These are phyloP conservation scores for Cordyceps fumosorosea DNA, from an alignment of 2,329 filamentous ascomycete species.

Conservation along the genomic window DNA sequence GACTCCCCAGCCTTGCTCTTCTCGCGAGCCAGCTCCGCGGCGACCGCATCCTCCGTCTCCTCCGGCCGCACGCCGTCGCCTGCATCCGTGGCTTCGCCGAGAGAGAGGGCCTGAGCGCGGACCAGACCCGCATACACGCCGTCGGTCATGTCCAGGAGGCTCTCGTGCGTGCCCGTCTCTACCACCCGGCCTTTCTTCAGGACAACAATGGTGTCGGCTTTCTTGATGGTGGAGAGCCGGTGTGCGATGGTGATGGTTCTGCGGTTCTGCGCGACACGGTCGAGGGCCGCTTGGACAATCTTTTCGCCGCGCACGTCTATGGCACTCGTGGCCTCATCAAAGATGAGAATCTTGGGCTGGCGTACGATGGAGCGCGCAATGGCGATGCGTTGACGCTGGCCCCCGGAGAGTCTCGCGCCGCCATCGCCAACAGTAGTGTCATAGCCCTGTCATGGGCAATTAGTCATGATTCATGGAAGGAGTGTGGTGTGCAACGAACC, in stretches of 20 bases:
- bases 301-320: conserved; percentile 48
- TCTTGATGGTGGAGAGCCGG: conserved; percentile 66
- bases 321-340: conserved; percentile 73
- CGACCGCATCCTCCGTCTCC: conserved; percentile 35
- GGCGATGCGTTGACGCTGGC: conserved; percentile 63
- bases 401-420: conserved; percentile 74
- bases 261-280: conserved; percentile 53
- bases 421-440: conserved; percentile 69
- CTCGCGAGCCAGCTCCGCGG: conserved; percentile 38
- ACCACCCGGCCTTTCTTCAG: conserved; percentile 63
- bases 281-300: conserved; percentile 55
- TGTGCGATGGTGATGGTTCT: conserved; percentile 73
- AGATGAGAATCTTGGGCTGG: conserved; percentile 60
- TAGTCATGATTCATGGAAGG: not conserved
- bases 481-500: conserved; percentile 24
- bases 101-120: conserved; percentile 51
- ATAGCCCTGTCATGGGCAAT: conserved; percentile 46
- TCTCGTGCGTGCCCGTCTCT: conserved; percentile 70
- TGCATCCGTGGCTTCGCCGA: conserved; percentile 40
- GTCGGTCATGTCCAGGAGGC: conserved; percentile 52
- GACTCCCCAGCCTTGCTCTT: conserved; percentile 38
- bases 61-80: conserved; percentile 32
- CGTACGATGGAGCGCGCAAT: conserved; percentile 64
- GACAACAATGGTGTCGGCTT: conserved; percentile 74
- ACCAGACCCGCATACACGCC: conserved; percentile 65